These are phyloP conservation scores for Candida sphagnicola DNA, from an alignment of 805 yeast species.

Conservation along the genomic window DNA sequence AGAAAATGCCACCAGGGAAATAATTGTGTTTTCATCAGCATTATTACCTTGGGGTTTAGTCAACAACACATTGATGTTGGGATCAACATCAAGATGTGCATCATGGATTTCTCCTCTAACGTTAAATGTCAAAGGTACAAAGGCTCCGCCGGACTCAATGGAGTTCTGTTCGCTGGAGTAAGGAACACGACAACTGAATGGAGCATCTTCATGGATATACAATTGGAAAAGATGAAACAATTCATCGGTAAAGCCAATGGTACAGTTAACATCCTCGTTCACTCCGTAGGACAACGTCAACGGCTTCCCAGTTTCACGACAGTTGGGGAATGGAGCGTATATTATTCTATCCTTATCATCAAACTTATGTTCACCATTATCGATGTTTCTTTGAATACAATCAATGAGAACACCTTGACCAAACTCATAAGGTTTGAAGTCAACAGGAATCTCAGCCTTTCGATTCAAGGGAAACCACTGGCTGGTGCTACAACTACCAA, in stretches of 20 bases:
- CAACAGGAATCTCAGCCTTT: slow-evolving; percentile 34
- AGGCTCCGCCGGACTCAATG: slow-evolving; percentile 41
- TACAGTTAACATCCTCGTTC: slow-evolving; percentile 53
- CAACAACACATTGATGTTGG: slow-evolving; percentile 49
- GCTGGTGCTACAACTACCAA: slow-evolving; percentile 9
- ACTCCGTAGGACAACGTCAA: slow-evolving; percentile 51
- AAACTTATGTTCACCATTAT: slow-evolving; percentile 71
- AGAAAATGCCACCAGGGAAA: slow-evolving; percentile 57
- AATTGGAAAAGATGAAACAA: slow-evolving; percentile 69
- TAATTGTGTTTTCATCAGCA: slow-evolving; percentile 36
- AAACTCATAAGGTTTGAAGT: slow-evolving; percentile 29
- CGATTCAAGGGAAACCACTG: slow-evolving; percentile 36
- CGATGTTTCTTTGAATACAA: slow-evolving; percentile 67
- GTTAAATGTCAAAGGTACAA: slow-evolving; percentile 58
- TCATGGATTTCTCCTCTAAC: slow-evolving; percentile 65
- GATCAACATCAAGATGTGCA: slow-evolving; percentile 65
- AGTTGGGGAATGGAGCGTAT: slow-evolving; percentile 55
- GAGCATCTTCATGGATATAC: slow-evolving; percentile 74
- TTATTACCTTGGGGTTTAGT: slow-evolving; percentile 29
- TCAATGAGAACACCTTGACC: slow-evolving; percentile 47
- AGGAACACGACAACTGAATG: slow-evolving; percentile 66
- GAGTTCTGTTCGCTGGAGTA: slow-evolving; percentile 40
- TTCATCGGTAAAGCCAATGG: slow-evolving; percentile 60
- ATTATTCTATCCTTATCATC: slow-evolving; percentile 58
- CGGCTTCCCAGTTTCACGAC: slow-evolving; percentile 63